Evolutionary conservation across 1,139 yeast species (phyloP).

Genomic region (Saccharomyces uvarum): DNA sequence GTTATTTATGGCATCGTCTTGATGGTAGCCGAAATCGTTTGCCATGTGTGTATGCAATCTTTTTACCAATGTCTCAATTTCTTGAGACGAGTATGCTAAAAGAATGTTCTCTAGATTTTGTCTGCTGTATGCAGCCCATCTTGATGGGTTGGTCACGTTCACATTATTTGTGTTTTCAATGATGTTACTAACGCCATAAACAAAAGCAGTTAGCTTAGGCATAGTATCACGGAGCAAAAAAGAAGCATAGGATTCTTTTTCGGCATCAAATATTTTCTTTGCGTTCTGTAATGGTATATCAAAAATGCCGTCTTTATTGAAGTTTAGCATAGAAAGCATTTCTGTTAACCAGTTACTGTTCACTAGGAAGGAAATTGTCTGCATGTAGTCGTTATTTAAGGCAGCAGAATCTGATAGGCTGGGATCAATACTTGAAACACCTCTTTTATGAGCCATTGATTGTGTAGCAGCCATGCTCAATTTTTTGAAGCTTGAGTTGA

Average conservation of each 20-base stretch:
- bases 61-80: constrained; percentile 48
- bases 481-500: constrained; percentile 16
- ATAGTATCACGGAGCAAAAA: constrained; percentile 48
- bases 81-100: constrained; percentile 49
- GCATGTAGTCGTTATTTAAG: constrained; percentile 11
- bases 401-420: constrained; percentile 9
- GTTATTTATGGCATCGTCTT: constrained; percentile 28
- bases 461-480: constrained; percentile 17
- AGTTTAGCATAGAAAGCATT: constrained; percentile 30
- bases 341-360: constrained; percentile 56
- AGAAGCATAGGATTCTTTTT: constrained; percentile 41
- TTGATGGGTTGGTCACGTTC: constrained; percentile 40
- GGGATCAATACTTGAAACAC: not conserved
- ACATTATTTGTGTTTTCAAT: constrained; percentile 34
- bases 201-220: constrained; percentile 60
- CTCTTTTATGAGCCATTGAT: constrained; percentile 13
- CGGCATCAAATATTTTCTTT: constrained; percentile 37
- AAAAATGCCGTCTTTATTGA: constrained; percentile 16
- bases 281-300: constrained; percentile 30
- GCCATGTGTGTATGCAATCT: constrained; percentile 52
- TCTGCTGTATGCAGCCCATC: constrained; percentile 57
- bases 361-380: constrained; percentile 45
- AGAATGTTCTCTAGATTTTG: constrained; percentile 52
- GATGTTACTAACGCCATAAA: constrained; percentile 55
- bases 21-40: constrained; percentile 46